A percentile compares a stretch with the other conserved stretches of the same genome.
Evolutionary conservation across 1,139 yeast genomes (phyloP).

Genomic region (Scheffersomyces stambukii): DNA sequence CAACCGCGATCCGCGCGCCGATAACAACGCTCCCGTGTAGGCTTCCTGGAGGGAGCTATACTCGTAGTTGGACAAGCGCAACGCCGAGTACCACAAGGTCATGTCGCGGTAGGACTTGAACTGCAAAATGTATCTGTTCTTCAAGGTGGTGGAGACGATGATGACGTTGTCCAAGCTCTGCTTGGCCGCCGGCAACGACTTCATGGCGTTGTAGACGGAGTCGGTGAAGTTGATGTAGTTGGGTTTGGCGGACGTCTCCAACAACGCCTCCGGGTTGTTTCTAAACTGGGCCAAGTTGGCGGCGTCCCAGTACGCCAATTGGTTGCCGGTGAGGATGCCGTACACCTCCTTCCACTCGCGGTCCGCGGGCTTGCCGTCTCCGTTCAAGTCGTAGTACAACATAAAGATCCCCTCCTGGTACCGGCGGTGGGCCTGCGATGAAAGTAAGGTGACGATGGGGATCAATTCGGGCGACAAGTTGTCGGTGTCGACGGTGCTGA

Average conservation of each 20-base stretch:
- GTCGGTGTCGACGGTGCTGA: slow-evolving; percentile 12
- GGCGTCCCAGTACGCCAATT: slow-evolving; percentile 91
- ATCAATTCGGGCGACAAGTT: slow-evolving; percentile 62
- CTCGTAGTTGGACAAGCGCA: slow-evolving; percentile 76
- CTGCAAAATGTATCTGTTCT: slow-evolving; percentile 80
- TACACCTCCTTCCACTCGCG: slow-evolving; percentile 90
- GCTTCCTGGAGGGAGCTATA: slow-evolving; percentile 84
- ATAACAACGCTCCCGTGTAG: slow-evolving; percentile 87
- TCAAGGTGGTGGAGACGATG: slow-evolving; percentile 84
- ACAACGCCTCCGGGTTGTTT: slow-evolving; percentile 45
- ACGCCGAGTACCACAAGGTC: slow-evolving; percentile 71
- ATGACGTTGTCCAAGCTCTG: slow-evolving; percentile 72
- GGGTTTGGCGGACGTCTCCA: slow-evolving; percentile 67
- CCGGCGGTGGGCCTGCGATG: slow-evolving; percentile 71
- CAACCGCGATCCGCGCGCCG: slow-evolving; percentile 81
- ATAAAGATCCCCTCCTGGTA: slow-evolving; percentile 73
- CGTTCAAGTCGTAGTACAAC: slow-evolving; percentile 66
- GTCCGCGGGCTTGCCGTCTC: slow-evolving; percentile 82
- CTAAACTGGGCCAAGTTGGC: slow-evolving; percentile 58
- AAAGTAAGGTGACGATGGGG: slow-evolving; percentile 68
- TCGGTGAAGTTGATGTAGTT: slow-evolving; percentile 87
- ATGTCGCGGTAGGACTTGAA: slow-evolving; percentile 58
- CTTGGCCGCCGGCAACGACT: slow-evolving; percentile 54
- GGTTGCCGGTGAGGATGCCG: slow-evolving; percentile 87
- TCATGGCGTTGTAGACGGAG: slow-evolving; percentile 77